A percentile compares a stretch with the other conserved stretches of the same genome.
These are phyloP conservation scores for Pseudogymnoascus sp. DNA, from an alignment of 2,329 filamentous ascomycete genomes.

Conservation along the genomic window DNA sequence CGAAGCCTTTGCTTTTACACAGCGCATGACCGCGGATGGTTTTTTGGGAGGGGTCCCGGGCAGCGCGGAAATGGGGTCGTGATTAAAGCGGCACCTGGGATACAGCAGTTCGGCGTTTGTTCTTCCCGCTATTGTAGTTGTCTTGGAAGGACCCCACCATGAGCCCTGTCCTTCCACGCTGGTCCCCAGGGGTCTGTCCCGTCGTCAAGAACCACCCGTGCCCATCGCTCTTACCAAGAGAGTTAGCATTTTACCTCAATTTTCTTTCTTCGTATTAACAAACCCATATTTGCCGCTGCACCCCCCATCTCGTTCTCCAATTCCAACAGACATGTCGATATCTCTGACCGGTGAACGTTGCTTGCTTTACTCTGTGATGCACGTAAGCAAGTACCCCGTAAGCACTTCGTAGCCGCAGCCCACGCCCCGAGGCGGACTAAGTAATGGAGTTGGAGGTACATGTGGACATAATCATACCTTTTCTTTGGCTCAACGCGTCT, in stretches of 20 bases:
- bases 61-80: background rate
- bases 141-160: background rate
- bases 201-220: background rate
- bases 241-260: background rate
- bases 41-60: background rate
- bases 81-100: slow-evolving; percentile 4
- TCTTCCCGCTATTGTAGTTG: background rate
- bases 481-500: background rate
- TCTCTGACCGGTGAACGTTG: background rate
- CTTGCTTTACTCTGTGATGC: background rate
- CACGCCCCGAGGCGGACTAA: background rate
- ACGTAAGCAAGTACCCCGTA: slow-evolving; percentile 1
- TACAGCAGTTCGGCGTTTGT: slow-evolving; percentile 1
- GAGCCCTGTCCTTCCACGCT: background rate
- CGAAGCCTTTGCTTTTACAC: background rate
- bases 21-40: background rate
- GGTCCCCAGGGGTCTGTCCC: slow-evolving; percentile 4
- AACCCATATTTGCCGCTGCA: background rate
- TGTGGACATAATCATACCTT: background rate
- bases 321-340: background rate
- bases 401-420: background rate
- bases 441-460: background rate
- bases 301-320: background rate
- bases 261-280: slow-evolving; percentile 3
- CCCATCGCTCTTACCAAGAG: background rate